Evolutionary conservation across 257 asterid species (phyloP), one percentile per base, ranked within the genome.

Genomic region (Ocimum tenuiflorum): DNA sequence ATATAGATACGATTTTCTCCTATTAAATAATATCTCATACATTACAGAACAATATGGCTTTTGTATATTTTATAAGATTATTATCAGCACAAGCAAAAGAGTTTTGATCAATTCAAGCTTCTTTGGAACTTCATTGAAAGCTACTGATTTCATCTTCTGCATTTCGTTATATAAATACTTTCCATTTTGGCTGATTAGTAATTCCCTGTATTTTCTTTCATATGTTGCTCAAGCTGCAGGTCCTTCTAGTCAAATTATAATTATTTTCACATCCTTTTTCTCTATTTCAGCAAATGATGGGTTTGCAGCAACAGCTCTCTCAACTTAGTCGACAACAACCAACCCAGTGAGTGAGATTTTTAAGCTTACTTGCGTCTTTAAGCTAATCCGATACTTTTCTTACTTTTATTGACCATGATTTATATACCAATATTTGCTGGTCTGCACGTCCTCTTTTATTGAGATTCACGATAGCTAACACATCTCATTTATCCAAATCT

Each of bases 211-310:
- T 20, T 19, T 8, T 36, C 18, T 60, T 22, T n/a, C n/a, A n/a
- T n/a, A 11, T 24, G 36, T 6, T 4, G n/a, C 13, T 5, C 42
- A 27, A 22, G 45, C 7, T 12, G 18, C 51, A 20, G 62, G 35
- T 6, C 15, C 43, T 14, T 29, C 46, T 57, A 43, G 61, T 57
- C 33, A 18, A 42, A 35, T 63, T 46, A 17, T 48, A 15, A 38
- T 13, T 55, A 39, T 60, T 33, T 9, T 47, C 15, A 8, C 33
- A 19, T 65, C 23, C 24, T 14, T 49, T 23, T 55, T 31, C 45
- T 55, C 29, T 12, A 14, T 67, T 8, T 12, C 83, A 82, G 88
- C 85, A 79, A 82, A 79, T 82, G 83, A 77, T 72, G 76, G 68
- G 62, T 69, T 53, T 82, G 69, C 82, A 67, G 73, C 85, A 72